A percentile compares a stretch with the other conserved stretches of the same genome.
phyloP scores from a whole-genome alignment of 2,329 filamentous ascomycete genomes.

The Penicillium griseofulvum region DNA sequence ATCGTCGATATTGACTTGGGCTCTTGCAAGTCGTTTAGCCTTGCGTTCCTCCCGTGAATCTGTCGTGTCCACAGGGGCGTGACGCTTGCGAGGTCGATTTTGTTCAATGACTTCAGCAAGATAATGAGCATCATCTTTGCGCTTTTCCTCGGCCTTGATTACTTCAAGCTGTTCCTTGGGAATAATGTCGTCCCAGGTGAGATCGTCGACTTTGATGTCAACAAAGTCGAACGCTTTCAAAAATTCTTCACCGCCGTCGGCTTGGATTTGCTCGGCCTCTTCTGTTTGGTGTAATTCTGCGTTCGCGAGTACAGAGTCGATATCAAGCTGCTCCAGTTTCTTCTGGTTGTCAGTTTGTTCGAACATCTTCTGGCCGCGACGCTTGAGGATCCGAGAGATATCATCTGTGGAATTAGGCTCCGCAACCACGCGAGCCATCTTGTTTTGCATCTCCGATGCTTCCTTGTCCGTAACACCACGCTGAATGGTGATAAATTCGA shows the following conservation, averaged over 20 bases:
- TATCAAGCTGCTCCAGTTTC: conserved; percentile 94
- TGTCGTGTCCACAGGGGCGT: conserved; percentile 56
- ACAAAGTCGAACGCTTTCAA: conserved; percentile 87
- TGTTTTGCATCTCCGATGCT: conserved; percentile 76
- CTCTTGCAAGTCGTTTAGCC: conserved; percentile 68
- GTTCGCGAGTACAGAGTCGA: conserved; percentile 94
- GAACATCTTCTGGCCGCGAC: conserved; percentile 98
- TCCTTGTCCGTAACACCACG: conserved; percentile 94
- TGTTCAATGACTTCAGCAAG: conserved; percentile 79
- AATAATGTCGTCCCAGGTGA: conserved; percentile 98
- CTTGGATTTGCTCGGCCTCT: conserved; percentile 89
- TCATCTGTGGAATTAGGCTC: conserved; percentile 91
- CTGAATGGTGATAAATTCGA: conserved; percentile 97
- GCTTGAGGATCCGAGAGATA: conserved; percentile 94
- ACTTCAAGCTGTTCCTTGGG: conserved; percentile 86
- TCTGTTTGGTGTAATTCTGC: conserved; percentile 97
- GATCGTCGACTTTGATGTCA: conserved; percentile 88
- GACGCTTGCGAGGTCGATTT: conserved; percentile 73
- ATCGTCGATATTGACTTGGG: conserved; percentile 62
- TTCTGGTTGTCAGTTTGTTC: conserved; percentile 96
- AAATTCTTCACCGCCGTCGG: conserved; percentile 95
- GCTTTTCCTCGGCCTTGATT: conserved; percentile 85
- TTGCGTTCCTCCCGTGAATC: conserved; percentile 62
- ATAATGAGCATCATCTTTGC: conserved; percentile 77
- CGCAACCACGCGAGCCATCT: conserved; percentile 66